A percentile compares a stretch with the other conserved stretches of the same genome.
Conservation (phyloP, 2,329 filamentous ascomycete species). For the Aspergillus pseudoglaucus region DNA sequence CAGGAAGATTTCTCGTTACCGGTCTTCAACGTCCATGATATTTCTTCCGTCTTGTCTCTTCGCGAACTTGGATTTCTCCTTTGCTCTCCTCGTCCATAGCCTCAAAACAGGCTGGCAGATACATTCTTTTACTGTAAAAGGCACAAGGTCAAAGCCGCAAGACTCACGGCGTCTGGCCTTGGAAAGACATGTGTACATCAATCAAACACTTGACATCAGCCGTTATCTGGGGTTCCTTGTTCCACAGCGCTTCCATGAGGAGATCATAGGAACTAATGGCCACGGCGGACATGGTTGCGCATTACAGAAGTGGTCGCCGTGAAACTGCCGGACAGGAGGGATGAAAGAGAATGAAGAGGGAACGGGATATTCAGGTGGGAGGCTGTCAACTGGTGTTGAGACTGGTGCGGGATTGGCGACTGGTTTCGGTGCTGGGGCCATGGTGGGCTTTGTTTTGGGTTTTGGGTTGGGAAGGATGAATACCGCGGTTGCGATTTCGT, state of each 20-base stretch:
- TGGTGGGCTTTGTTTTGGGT: conserved; percentile 12
- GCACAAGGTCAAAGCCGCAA: conserved; percentile 19
- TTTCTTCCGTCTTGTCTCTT: not conserved
- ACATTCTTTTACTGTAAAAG: conserved; percentile 18
- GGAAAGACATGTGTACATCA: conserved; percentile 23
- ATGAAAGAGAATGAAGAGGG: conserved; percentile 3
- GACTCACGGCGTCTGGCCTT: conserved; percentile 17
- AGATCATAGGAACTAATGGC: conserved; percentile 38
- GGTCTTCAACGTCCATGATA: not conserved
- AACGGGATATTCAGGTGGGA: not conserved
- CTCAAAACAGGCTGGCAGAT: conserved; percentile 11
- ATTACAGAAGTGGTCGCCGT: not conserved
- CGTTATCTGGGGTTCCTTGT: conserved; percentile 35
- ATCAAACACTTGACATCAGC: conserved; percentile 10
- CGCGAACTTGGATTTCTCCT: not conserved
- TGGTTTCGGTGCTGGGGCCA: not conserved
- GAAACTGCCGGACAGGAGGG: conserved; percentile 4
- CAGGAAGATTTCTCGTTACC: not conserved
- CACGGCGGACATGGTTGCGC: conserved; percentile 28
- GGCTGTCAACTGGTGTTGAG: conserved; percentile 2
- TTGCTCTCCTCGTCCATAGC: conserved; percentile 1
- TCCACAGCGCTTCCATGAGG: conserved; percentile 37
- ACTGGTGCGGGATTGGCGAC: not conserved
- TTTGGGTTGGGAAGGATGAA: conserved; percentile 8
- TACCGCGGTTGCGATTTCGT: conserved; percentile 24